Conservation (phyloP, 208 protist genomes). For the Naegleria lovaniensis region DNA sequence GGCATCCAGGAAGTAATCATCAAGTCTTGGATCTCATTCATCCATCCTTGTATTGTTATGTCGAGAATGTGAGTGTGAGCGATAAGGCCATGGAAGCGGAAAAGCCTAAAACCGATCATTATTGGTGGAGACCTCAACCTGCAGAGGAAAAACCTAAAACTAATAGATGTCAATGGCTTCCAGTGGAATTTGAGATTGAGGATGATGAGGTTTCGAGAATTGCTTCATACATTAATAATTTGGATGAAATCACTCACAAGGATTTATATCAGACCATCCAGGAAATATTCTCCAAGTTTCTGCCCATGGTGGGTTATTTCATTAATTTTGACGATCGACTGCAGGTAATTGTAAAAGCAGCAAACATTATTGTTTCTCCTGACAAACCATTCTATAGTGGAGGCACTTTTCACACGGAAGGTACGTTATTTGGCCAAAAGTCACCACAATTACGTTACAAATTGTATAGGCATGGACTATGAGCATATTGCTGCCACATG, state of each 20-base stretch:
- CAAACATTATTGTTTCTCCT: constrained; percentile 39
- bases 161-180: constrained; percentile 46
- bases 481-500: constrained; percentile 45
- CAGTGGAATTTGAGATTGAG: constrained; percentile 39
- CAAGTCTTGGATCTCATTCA: constrained; percentile 50
- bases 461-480: constrained; percentile 49
- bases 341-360: constrained; percentile 51
- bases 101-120: not conserved
- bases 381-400: constrained; percentile 33
- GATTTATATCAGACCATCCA: not conserved
- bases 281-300: not conserved
- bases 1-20: not conserved
- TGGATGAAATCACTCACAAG: constrained; percentile 34
- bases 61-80: constrained; percentile 25
- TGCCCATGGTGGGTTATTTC: not conserved
- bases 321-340: not conserved
- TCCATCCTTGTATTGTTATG: constrained; percentile 47
- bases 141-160: not conserved
- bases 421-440: constrained; percentile 39
- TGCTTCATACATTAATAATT: constrained; percentile 50
- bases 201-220: constrained; percentile 37
- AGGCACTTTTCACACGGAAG: constrained; percentile 47
- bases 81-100: not conserved
- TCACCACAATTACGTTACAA: too few species aligned
- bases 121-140: not conserved